These are phyloP conservation scores for Kockiozyma suomiensis DNA, from an alignment of 805 yeast species.

Conservation along the genomic window DNA sequence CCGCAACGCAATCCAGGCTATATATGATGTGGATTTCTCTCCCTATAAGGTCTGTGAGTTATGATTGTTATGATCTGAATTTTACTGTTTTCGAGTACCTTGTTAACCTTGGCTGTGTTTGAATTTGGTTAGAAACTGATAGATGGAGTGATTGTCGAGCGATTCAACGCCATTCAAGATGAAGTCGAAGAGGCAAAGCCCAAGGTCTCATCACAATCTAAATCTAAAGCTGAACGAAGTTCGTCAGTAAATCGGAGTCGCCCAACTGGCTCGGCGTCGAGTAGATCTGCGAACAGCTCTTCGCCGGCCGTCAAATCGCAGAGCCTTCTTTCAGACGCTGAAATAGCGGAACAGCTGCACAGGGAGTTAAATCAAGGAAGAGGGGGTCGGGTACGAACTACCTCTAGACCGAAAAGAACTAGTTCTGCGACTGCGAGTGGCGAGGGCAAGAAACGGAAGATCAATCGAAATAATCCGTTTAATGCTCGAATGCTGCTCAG, in stretches of 20 bases:
- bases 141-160: conserved; percentile 59
- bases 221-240: not conserved
- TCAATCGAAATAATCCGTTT: conserved; percentile 37
- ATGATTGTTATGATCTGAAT: too few relatives aligned
- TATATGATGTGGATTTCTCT: conserved; percentile 59
- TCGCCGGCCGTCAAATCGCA: conserved; percentile 28
- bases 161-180: conserved; percentile 56
- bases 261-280: not conserved
- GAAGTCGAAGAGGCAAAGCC: conserved; percentile 40
- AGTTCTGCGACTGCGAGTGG: conserved; percentile 27
- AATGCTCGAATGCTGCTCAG: conserved; percentile 54
- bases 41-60: conserved; percentile 49
- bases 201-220: not conserved
- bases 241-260: not conserved
- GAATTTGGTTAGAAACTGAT: conserved; percentile 50
- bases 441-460: conserved; percentile 37
- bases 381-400: conserved; percentile 1
- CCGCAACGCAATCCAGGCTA: conserved; percentile 69
- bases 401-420: conserved; percentile 24
- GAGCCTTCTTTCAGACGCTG: conserved; percentile 18
- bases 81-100: not conserved
- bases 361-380: conserved; percentile 23
- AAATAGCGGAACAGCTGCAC: conserved; percentile 27
- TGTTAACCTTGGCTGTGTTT: not conserved
- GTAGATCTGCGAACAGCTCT: too few relatives aligned